These are phyloP conservation scores for Aspergillus sp. DNA, from an alignment of 2,329 filamentous ascomycete genomes.

Conservation along the genomic window DNA sequence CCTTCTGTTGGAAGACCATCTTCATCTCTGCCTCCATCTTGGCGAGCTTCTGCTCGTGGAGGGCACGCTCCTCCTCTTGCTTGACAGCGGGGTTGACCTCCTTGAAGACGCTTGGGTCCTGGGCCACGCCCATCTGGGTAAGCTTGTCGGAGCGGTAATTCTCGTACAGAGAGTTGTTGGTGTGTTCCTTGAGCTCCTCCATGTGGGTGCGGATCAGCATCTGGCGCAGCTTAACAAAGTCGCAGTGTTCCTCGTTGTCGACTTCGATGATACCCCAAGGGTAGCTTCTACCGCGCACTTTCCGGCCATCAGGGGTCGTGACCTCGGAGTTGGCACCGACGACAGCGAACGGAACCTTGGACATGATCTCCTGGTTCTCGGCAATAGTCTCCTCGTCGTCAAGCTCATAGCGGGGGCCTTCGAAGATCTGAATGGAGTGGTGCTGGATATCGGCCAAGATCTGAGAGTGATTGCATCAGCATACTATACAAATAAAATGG, in stretches of 20 bases:
- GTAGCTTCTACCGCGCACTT: constrained; percentile 93
- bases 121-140: constrained; percentile 95
- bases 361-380: constrained; percentile 99
- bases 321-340: constrained; percentile 97
- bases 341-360: constrained; percentile 97
- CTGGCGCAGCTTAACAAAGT: constrained; percentile 99
- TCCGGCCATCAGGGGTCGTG: constrained; percentile 84
- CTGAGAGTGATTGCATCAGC: constrained; percentile 52
- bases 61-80: constrained; percentile 96
- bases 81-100: constrained; percentile 99
- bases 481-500: constrained; percentile 4
- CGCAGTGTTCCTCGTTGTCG: constrained; percentile 99
- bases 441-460: constrained; percentile 96
- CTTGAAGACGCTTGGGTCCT: constrained; percentile 99
- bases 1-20: constrained; percentile 99
- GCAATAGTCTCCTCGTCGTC: constrained; percentile 99
- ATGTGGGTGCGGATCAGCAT: constrained; percentile 99
- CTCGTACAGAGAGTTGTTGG: constrained; percentile 98
- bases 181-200: constrained; percentile 99
- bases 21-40: constrained; percentile 99
- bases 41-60: constrained; percentile 99
- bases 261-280: constrained; percentile 99
- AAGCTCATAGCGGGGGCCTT: constrained; percentile 96
- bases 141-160: constrained; percentile 99
- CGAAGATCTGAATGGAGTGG: constrained; percentile 98